Conservation (phyloP, 495 filamentous ascomycete genomes). For the Penicillium turbatum region DNA sequence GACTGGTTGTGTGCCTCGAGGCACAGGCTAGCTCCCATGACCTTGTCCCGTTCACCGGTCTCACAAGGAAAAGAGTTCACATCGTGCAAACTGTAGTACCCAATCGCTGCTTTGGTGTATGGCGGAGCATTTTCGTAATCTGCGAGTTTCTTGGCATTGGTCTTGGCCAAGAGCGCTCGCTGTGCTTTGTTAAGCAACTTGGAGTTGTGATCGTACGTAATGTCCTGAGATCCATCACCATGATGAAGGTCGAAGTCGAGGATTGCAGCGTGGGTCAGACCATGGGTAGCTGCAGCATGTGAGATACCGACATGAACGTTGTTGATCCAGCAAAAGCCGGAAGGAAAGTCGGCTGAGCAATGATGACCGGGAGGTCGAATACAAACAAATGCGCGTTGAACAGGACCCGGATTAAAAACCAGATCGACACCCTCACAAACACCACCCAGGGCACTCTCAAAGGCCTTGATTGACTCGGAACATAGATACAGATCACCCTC, state of each 20-base stretch:
- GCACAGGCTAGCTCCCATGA: slow-evolving; percentile 86
- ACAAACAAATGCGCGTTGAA: slow-evolving; percentile 72
- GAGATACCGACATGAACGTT: slow-evolving; percentile 97
- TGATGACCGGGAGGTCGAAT: slow-evolving; percentile 90
- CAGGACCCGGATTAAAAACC: slow-evolving; percentile 59
- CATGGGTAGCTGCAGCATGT: slow-evolving; percentile 75
- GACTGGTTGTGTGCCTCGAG: slow-evolving; percentile 89
- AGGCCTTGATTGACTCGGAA: slow-evolving; percentile 74
- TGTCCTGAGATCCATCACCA: slow-evolving; percentile 90
- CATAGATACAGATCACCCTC: slow-evolving; percentile 75
- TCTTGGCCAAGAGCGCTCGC: not conserved
- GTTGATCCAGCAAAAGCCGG: slow-evolving; percentile 97
- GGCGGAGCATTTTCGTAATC: slow-evolving; percentile 37
- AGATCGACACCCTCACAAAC: slow-evolving; percentile 88
- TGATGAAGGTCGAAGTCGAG: slow-evolving; percentile 97
- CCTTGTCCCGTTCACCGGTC: slow-evolving; percentile 78
- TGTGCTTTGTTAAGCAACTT: slow-evolving; percentile 50
- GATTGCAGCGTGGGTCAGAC: slow-evolving; percentile 89
- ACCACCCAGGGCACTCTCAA: slow-evolving; percentile 84
- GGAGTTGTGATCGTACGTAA: slow-evolving; percentile 82
- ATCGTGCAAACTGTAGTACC: slow-evolving; percentile 94
- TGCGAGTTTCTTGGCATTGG: not conserved
- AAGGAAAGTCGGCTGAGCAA: slow-evolving; percentile 80
- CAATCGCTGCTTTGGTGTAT: slow-evolving; percentile 79
- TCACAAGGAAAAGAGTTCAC: slow-evolving; percentile 98